Base-by-base conservation (phyloP, 345 rosid genomes). In the Aquilaria sinensis region DNA sequence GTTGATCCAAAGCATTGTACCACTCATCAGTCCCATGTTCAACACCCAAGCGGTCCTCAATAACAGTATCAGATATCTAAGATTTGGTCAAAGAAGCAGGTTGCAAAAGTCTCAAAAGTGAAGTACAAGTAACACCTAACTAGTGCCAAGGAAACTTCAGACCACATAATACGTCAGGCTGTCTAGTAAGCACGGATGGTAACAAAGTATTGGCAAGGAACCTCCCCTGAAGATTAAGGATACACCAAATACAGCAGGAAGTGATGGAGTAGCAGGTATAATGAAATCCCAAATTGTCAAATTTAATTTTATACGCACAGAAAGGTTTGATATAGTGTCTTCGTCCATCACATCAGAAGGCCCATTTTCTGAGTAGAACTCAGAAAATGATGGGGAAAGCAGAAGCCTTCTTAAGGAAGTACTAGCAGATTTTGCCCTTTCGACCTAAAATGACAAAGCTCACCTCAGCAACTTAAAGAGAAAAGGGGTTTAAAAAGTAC, bases 161-260 rank as follows among this genome's bases (percentile, higher is more conserved):
- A 37, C 5, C 43, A 37, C 43, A 37, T 37, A 9, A 37, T 37
- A 37, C 5, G 43, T 37, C 5, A 37, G 43, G 43, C 23, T 23
- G 23, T 23, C 23, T 23, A 23, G 23, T 23, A 23, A 23, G 23
- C 23, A 23, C 1, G 23, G 8, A 37, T 37, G 43, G 43, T 37
- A 37, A 37, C 43, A 37, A 37, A 37, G 43, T 37, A 37, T 37
- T 1, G 43, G 43, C 43, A 37, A 5, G 5, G 8, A 37, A 37
- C 43, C 8, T 37, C 8, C 5, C 5, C 12, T 13, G 30, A 70
- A 57, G 49, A 63, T 56, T 33, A 46, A 80, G 90, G 94, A 87
- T 86, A 88, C 94, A 70, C 96, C 98, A 81, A 93, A 83, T 66
- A 93, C 97, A 64, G 98, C 87, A 60, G 97, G 97, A n/a, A 90